These are phyloP conservation scores for Alternaria atra DNA, from an alignment of 2,329 filamentous ascomycete genomes.

Conservation along the genomic window DNA sequence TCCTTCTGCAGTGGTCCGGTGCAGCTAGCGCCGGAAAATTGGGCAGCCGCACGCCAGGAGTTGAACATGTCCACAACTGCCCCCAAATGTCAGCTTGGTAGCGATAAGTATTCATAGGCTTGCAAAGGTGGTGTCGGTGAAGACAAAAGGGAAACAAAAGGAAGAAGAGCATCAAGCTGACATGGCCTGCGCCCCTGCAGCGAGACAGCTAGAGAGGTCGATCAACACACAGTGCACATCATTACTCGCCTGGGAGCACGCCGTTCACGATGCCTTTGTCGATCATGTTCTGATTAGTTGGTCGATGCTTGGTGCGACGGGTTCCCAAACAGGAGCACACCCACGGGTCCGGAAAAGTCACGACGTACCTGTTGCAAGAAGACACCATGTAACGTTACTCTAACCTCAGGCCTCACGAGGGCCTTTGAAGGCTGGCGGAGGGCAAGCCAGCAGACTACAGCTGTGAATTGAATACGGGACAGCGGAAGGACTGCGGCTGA, in stretches of 20 bases:
- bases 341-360: slow-evolving; percentile 4
- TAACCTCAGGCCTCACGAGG: not conserved
- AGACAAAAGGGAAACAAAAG: not conserved
- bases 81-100: slow-evolving; percentile 1
- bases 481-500: slow-evolving; percentile 11
- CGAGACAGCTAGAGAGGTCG: not conserved
- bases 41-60: slow-evolving; percentile 5
- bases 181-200: slow-evolving; percentile 1
- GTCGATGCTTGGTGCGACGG: slow-evolving; percentile 9
- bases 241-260: slow-evolving; percentile 12
- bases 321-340: slow-evolving; percentile 4
- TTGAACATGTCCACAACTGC: not conserved
- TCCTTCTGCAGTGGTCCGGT: slow-evolving; percentile 8
- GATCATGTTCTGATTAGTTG: slow-evolving; percentile 14
- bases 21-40: slow-evolving; percentile 10
- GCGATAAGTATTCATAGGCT: not conserved
- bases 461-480: slow-evolving; percentile 7
- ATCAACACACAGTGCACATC: slow-evolving; percentile 17
- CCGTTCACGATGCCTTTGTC: slow-evolving; percentile 13
- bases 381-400: slow-evolving; percentile 26
- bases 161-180: slow-evolving; percentile 3
- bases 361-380: not conserved
- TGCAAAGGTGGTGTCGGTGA: slow-evolving; percentile 1
- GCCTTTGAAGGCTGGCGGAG: not conserved
- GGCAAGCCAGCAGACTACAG: slow-evolving; percentile 1